Evolutionary conservation across 2,329 filamentous ascomycete genomes (phyloP).

Genomic region (Ophiostoma fasciatum): DNA sequence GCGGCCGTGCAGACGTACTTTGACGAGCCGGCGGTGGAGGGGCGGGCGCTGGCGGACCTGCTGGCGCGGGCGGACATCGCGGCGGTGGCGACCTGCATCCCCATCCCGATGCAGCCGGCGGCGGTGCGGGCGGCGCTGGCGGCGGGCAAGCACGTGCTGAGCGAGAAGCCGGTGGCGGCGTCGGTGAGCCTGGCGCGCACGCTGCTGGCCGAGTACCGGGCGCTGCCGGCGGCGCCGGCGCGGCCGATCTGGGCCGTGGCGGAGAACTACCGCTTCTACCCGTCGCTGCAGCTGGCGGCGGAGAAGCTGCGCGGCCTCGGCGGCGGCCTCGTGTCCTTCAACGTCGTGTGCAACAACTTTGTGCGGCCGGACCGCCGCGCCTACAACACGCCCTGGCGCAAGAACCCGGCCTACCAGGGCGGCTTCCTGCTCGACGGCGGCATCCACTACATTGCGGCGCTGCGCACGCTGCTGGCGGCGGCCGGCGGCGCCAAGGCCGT

Average conservation of each 20-base stretch:
- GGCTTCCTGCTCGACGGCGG: constrained; percentile 66
- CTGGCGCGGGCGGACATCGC: constrained; percentile 37
- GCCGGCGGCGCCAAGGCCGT: constrained; percentile 14
- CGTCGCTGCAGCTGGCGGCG: constrained; percentile 13
- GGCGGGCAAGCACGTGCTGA: constrained; percentile 56
- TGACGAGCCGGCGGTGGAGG: constrained; percentile 30
- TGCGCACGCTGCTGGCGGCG: constrained; percentile 40
- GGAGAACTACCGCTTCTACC: constrained; percentile 52
- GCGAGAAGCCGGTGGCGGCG: constrained; percentile 54
- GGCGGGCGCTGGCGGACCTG: constrained; percentile 33
- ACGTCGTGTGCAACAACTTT: constrained; percentile 27
- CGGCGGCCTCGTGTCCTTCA: constrained; percentile 19
- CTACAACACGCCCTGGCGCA: constrained; percentile 42
- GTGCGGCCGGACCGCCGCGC: constrained; percentile 31
- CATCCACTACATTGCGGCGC: constrained; percentile 54
- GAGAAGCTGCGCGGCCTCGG: constrained; percentile 14
- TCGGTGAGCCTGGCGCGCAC: constrained; percentile 23
- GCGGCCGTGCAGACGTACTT: constrained; percentile 30
- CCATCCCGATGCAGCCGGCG: constrained; percentile 44
- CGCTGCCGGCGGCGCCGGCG: constrained; percentile 8
- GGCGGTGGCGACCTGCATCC: constrained; percentile 44
- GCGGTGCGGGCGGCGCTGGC: constrained; percentile 42
- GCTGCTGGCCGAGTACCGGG: constrained; percentile 18
- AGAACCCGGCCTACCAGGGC: constrained; percentile 55
- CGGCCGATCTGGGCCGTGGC: constrained; percentile 43